phyloP scores from a whole-genome alignment of 371 early-diverging fungal genomes.

The Apophysomyces ossiformis region DNA sequence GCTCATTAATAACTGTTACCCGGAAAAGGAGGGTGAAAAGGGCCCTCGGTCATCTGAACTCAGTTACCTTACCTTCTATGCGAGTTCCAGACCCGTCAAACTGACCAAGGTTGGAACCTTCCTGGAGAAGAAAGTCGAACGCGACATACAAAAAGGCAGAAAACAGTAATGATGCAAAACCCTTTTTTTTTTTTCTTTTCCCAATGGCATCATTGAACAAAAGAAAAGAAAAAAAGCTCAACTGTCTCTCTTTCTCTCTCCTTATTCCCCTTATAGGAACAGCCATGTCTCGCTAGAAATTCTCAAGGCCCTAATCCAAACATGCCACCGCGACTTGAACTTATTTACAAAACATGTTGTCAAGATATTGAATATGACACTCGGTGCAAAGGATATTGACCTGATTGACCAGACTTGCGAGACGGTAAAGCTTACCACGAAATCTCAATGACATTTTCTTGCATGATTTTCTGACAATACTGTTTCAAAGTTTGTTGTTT shows the following conservation, averaged over 20 bases:
- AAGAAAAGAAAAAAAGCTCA: constrained; percentile 10
- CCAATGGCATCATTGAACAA: neutral
- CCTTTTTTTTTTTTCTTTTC: neutral
- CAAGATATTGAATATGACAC: constrained; percentile 56
- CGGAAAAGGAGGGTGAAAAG: constrained; percentile 80
- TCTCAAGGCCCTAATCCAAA: constrained; percentile 70
- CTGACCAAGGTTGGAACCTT: constrained; percentile 89
- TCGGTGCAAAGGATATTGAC: constrained; percentile 56
- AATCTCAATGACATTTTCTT: neutral
- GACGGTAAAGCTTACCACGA: constrained; percentile 42
- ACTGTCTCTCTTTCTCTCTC: neutral
- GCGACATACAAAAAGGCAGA: constrained; percentile 69
- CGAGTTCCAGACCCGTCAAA: constrained; percentile 89
- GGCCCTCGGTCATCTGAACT: constrained; percentile 84
- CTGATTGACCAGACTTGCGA: constrained; percentile 57
- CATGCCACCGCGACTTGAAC: constrained; percentile 78
- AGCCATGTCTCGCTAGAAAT: constrained; percentile 69
- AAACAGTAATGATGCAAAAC: constrained; percentile 52
- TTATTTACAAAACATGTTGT: constrained; percentile 81
- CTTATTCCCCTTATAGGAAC: constrained; percentile 26
- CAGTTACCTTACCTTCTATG: constrained; percentile 90
- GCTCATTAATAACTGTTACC: constrained; percentile 92
- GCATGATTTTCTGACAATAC: neutral
- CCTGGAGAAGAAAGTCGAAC: constrained; percentile 76
- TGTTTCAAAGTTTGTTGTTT: constrained; percentile 63